phyloP scores from a whole-genome alignment of 1,284 basidiomycete genomes.

The Rhizoctonia solani region DNA sequence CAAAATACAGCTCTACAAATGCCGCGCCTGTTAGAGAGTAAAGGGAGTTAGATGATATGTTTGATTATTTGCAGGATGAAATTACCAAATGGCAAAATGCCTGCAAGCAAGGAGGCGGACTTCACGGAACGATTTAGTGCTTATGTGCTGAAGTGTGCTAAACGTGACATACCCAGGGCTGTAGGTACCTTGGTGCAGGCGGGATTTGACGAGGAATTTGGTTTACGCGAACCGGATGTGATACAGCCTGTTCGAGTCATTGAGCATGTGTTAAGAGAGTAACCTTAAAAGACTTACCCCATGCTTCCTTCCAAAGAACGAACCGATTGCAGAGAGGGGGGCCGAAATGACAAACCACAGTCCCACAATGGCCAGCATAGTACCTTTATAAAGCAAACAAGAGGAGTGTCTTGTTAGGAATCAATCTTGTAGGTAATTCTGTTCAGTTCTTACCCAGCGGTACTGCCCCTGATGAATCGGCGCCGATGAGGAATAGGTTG shows the following conservation, averaged over 20 bases:
- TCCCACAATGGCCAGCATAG: conserved; percentile 84
- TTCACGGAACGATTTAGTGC: conserved; percentile 44
- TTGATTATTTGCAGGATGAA: conserved; percentile 2
- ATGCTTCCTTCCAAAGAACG: conserved; percentile 73
- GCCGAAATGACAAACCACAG: conserved; percentile 97
- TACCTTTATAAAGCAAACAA: conserved; percentile 54
- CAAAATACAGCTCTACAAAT: conserved; percentile 94
- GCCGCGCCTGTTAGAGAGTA: conserved; percentile 67
- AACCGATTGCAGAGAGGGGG: conserved; percentile 61
- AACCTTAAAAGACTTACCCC: conserved; percentile 61
- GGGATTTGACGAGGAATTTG: conserved; percentile 93
- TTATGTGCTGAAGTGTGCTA: conserved; percentile 11
- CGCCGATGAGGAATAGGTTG: conserved; percentile 83
- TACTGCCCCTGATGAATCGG: conserved; percentile 91
- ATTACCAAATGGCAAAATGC: conserved; percentile 88
- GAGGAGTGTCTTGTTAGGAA: conserved; percentile 1
- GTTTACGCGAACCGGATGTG: conserved; percentile 86
- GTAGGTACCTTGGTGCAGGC: conserved; percentile 80
- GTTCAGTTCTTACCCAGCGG: conserved; percentile 75
- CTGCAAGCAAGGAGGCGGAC: conserved; percentile 80
- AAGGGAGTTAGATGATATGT: conserved; percentile 29
- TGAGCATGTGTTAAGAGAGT: conserved; percentile 28
- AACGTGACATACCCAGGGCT: conserved; percentile 62
- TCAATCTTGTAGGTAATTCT: conserved; percentile 4
- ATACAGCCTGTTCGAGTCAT: conserved; percentile 57